These are phyloP conservation scores for Zymoseptoria passerinii DNA, from an alignment of 2,329 filamentous ascomycete genomes.

Conservation along the genomic window DNA sequence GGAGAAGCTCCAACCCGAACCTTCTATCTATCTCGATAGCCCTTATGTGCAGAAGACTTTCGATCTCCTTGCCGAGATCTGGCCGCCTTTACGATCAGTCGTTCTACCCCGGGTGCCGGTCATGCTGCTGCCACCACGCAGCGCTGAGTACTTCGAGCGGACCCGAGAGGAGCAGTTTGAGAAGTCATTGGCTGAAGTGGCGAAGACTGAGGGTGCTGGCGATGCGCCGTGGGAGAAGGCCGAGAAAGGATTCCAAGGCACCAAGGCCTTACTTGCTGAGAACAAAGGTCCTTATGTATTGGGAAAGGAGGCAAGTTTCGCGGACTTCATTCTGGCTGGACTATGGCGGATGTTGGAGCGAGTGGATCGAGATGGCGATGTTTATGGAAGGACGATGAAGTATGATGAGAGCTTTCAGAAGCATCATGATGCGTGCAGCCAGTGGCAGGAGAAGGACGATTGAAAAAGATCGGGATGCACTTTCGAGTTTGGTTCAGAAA, in stretches of 20 bases:
- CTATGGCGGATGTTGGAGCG: slow-evolving; percentile 36
- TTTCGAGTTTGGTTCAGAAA: slow-evolving; percentile 28
- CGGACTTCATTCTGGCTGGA: slow-evolving; percentile 48
- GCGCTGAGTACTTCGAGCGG: slow-evolving; percentile 47
- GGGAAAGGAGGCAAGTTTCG: slow-evolving; percentile 48
- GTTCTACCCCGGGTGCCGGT: slow-evolving; percentile 44
- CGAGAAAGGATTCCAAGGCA: slow-evolving; percentile 28
- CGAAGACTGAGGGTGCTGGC: slow-evolving; percentile 33
- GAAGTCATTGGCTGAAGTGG: slow-evolving; percentile 46
- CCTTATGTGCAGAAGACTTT: slow-evolving; percentile 19
- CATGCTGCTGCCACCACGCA: slow-evolving; percentile 44
- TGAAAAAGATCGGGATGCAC: slow-evolving; percentile 6
- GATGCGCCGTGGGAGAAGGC: slow-evolving; percentile 44
- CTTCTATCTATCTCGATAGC: slow-evolving; percentile 50
- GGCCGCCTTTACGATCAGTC: slow-evolving; percentile 37
- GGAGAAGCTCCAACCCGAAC: slow-evolving; percentile 51
- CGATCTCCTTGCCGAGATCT: slow-evolving; percentile 21
- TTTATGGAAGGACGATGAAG: slow-evolving; percentile 34
- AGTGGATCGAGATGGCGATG: slow-evolving; percentile 26
- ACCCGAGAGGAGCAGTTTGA: slow-evolving; percentile 46
- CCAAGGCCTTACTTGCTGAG: slow-evolving; percentile 42
- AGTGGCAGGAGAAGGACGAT: slow-evolving; percentile 35
- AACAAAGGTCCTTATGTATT: slow-evolving; percentile 52
- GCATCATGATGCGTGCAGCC: slow-evolving; percentile 33
- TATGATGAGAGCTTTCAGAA: slow-evolving; percentile 32